These are phyloP conservation scores for Podila horticola DNA, from an alignment of 192 early-diverging fungal genomes.

Conservation along the genomic window DNA sequence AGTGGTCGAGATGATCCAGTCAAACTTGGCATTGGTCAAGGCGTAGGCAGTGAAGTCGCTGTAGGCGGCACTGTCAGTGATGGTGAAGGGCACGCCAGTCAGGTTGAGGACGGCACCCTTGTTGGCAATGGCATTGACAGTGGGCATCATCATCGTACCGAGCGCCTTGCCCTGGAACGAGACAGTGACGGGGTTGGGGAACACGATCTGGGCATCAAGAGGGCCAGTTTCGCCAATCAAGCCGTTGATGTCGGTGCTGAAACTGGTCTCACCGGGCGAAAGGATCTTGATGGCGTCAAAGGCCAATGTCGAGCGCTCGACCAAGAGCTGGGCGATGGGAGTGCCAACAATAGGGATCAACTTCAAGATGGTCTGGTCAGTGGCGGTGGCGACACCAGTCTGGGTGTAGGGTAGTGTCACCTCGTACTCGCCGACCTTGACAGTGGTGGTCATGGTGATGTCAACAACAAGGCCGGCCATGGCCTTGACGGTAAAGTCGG, in stretches of 20 bases:
- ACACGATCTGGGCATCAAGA: constrained; percentile 54
- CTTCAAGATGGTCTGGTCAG: constrained; percentile 48
- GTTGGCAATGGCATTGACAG: constrained; percentile 36
- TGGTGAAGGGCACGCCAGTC: constrained; percentile 27
- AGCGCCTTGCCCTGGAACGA: constrained; percentile 46
- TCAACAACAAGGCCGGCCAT: constrained; percentile 50
- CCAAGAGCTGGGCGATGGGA: constrained; percentile 58
- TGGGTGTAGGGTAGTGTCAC: constrained; percentile 46
- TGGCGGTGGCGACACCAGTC: constrained; percentile 36
- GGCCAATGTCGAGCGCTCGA: constrained; percentile 28
- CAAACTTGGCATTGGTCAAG: constrained; percentile 51
- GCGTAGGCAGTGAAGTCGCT: constrained; percentile 51
- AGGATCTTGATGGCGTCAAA: constrained; percentile 49
- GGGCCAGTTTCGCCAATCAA: constrained; percentile 59
- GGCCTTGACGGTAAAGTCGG: constrained; percentile 46
- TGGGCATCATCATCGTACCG: constrained; percentile 52
- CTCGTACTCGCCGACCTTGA: constrained; percentile 55
- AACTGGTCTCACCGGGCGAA: constrained; percentile 33
- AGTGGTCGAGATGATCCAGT: constrained; percentile 51
- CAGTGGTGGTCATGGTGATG: constrained; percentile 41
- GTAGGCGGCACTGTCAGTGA: constrained; percentile 44
- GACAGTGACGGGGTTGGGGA: constrained; percentile 54
- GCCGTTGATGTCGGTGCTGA: constrained; percentile 52
- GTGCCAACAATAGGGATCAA: constrained; percentile 58
- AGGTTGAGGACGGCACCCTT: constrained; percentile 54